Evolutionary conservation across 371 early-diverging fungal species (phyloP).

Genomic region (Mucor velutinosus): DNA sequence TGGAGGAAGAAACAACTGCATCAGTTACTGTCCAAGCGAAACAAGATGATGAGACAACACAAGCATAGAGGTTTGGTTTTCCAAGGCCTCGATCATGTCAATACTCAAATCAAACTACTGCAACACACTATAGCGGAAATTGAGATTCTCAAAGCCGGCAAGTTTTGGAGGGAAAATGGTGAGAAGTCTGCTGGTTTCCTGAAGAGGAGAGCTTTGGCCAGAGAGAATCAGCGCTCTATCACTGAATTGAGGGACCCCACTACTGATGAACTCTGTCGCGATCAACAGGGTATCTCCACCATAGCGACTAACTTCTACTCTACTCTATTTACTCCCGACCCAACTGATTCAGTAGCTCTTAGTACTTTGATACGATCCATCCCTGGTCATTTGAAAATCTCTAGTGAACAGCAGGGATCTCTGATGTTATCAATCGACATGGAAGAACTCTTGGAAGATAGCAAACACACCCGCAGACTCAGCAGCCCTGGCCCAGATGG

Average conservation of each 20-base stretch:
- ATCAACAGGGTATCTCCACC: neutral
- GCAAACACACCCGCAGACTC: too few species aligned
- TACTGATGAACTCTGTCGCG: neutral
- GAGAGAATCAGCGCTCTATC: neutral
- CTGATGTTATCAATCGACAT: neutral
- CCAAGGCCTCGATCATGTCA: neutral
- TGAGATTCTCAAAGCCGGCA: too few species aligned
- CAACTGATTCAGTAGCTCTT: neutral
- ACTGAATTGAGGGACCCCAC: neutral
- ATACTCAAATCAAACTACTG: too few species aligned
- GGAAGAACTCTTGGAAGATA: too few species aligned
- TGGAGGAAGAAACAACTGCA: neutral
- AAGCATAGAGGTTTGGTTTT: neutral
- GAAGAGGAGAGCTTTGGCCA: neutral
- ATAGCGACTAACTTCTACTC: neutral
- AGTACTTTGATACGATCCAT: neutral
- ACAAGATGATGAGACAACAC: neutral
- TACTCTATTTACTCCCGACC: neutral
- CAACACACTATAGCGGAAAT: too few species aligned
- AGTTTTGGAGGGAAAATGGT: too few species aligned
- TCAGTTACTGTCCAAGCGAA: neutral
- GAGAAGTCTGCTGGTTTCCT: too few species aligned
- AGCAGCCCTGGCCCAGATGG: too few species aligned
- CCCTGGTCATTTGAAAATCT: neutral
- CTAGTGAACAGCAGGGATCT: too few species aligned